Evolutionary conservation across 2,329 filamentous ascomycete species (phyloP), one percentile per base, ranked within the genome.

Genomic region (Arachnomyces sp.): DNA sequence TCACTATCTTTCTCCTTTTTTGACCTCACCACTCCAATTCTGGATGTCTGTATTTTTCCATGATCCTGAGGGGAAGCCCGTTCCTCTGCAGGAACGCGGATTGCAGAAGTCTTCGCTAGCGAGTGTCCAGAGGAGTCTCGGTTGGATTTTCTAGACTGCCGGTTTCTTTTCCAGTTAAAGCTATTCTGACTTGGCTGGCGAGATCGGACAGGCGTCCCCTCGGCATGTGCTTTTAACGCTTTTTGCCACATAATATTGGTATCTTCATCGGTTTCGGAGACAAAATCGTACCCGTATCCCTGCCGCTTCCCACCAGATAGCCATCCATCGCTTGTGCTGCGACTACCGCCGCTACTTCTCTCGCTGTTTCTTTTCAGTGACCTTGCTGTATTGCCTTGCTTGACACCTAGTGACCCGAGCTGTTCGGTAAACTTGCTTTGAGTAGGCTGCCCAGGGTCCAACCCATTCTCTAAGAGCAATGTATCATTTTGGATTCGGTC

Each of bases 231-330:
- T 29, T 18, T 32, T 17, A 28, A 25, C n/a, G 34, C 37, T 9
- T 16, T 31, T 33, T 15, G 31, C 11, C 38, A 29, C 36, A 34
- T 18, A 7, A 38, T 18, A 4, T 37, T 29, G 5, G 32, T 40
- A 12, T 50, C 46, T 5, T 56, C 53, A n/a, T 51, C 45, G 16
- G 29, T 31, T 12, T 50, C 44, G 14, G 49, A 39, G 11, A 66
- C 57, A 38, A 62, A 51, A 12, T 46, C 55, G 42, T 66, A 67
- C 2, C 62, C 62, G 46, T 66, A 67, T 1, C 63, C 63, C 32
- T 59, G 46, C 14, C 63, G 57, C 42, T 57, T 59, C 3, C 63
- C 63, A 15, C 54, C 61, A 7, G 63, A 62, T 55, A 67, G 57
- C 65, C 65, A 68, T 15, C 62, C 65, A 21, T 62, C 46, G 36